These are phyloP conservation scores for Colletotrichum cordylinicola DNA, from an alignment of 2,329 filamentous ascomycete genomes.

Conservation along the genomic window DNA sequence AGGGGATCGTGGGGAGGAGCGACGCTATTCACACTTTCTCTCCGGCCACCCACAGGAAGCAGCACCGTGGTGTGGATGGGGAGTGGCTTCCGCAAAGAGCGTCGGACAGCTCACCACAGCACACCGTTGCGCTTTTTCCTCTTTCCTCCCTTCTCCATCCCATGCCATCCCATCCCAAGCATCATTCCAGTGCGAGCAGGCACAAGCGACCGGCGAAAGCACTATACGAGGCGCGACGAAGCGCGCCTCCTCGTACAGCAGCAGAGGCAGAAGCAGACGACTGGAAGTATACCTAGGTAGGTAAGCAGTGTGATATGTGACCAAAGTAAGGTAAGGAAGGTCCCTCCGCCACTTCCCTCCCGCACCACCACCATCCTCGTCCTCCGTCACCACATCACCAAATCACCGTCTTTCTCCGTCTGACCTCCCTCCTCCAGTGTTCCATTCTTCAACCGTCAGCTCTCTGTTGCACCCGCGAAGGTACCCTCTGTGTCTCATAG, in stretches of 20 bases:
- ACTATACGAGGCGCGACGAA: background rate
- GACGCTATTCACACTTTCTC: background rate
- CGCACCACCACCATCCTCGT: background rate
- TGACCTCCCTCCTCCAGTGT: background rate
- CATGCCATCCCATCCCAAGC: background rate
- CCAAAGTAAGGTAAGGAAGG: background rate
- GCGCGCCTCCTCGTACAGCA: background rate
- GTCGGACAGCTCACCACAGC: background rate
- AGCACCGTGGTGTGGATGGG: background rate
- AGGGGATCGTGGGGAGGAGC: background rate
- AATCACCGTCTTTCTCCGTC: background rate
- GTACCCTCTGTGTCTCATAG: background rate
- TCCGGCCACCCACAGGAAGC: background rate
- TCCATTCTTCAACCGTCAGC: background rate
- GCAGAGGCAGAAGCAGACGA: background rate
- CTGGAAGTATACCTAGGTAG: background rate
- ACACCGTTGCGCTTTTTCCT: background rate
- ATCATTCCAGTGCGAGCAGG: background rate
- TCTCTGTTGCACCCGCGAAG: background rate
- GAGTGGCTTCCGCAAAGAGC: background rate
- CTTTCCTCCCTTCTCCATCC: background rate
- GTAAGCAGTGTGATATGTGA: background rate
- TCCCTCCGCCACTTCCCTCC: slow-evolving; percentile 1
- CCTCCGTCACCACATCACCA: background rate
- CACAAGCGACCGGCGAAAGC: background rate